Base-by-base conservation (phyloP, 768 basidiomycete genomes). In the Piloderma croceum region DNA sequence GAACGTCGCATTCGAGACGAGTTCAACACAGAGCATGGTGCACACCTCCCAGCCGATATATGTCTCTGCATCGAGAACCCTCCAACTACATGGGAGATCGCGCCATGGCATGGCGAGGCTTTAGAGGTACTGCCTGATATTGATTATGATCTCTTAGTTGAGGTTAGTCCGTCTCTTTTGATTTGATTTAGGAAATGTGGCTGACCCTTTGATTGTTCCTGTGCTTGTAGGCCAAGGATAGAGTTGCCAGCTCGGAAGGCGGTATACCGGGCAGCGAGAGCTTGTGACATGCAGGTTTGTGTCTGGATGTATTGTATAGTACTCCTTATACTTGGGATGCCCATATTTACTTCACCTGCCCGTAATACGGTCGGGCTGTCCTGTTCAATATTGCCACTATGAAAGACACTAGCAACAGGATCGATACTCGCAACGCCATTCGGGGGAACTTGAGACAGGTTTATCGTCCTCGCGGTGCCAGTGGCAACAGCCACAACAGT, bases 1-100 rank as follows among this genome's bases (percentile, higher is more conserved):
- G 89, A 91, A 57, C 69, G 70, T 17, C 66, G 69, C 42, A 58
- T 74, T 10, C 74, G 89, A 25, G 70, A 73, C 34, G 71, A 70
- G 24, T 91, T 91, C 59, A 86, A 87, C 45, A 67, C 68, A 3
- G 80, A 81, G 34, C 79, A 90, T 36, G 88, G 86, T 0, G 69
- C 70, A 10, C 75, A 83, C 56, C 70, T 91, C 2, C 88, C 88
- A 1, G 74, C 81, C 47, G 89, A 91, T 48, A 70, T 91, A 27
- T 90, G 89, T 54, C 63, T 89, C 12, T 85, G 75, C 44, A 78
- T 90, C 38, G 76, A 74, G 47, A 84, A 89, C 55, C 59, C 73
- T 7, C 88, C 88, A 7, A 87, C 84, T 25, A 70, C 69, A 38
- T 88, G 82, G 80, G 75, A 82, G 44, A 69, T 88, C 10, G 54